Evolutionary conservation across 83 land plant genomes (phyloP), one percentile per base, ranked within the genome.

Genomic region (Larix sibirica): DNA sequence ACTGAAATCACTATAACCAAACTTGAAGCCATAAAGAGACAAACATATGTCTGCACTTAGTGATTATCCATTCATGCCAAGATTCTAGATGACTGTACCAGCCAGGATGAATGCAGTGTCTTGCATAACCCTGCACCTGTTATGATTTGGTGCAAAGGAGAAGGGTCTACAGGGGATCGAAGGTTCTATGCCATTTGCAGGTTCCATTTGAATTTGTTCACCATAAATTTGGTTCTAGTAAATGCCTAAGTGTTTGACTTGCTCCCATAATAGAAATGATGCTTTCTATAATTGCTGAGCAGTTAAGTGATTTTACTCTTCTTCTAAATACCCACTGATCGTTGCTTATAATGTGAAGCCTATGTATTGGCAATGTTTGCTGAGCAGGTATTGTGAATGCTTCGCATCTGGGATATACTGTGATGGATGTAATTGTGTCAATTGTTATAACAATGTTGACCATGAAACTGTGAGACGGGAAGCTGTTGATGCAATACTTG

Each of bases 351-450:
- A 10, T 50, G 56, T 50, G 56, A 50, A 50, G 9, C 56, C 13
- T 50, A 50, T 50, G 56, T 10, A 50, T 50, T 10, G 56, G 2
- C 56, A 9, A 9, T 50, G 56, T 50, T 50, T 50, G 13, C 2
- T 50, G 56, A 50, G 13, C 91, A 97, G 99, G 92, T 97, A 97
- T 74, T 97, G 99, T 81, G 99, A 97, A 85, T 97, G 99, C 74
- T 97, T 97, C 87, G 98, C 99, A 47, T 93, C 99, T 56, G 98
- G 99, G 56, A 89, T 91, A 67, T 96, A 97, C 81, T 97, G 99
- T 86, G 98, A 96, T 86, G 99, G 99, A 2, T 97, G 99, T 88
- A 97, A 97, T 75, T 97, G 99, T 83, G 84, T 88, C 9, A 96
- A 97, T 85, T 97, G 99, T 80, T 86, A 90, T 78, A 97, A 97